Conservation (phyloP, 306 rosid genomes). For the Psophocarpus tetragonolobus region DNA sequence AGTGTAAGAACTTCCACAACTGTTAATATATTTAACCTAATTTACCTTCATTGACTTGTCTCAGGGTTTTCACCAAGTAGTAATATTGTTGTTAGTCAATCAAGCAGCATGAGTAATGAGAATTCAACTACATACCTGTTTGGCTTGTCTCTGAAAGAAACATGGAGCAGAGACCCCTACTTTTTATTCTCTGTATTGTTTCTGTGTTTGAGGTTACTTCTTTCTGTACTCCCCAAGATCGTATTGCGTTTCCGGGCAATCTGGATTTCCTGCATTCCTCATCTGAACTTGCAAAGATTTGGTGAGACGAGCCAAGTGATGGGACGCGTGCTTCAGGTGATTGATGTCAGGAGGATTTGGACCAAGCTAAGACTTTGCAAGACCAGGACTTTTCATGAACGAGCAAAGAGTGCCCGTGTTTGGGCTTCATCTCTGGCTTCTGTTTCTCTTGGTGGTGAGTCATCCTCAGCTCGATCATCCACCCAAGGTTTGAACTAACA, state of each 20-base stretch:
- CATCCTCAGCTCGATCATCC: conserved; percentile 51
- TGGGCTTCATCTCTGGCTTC: conserved; percentile 86
- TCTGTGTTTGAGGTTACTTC: conserved; percentile 56
- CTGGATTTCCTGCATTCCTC: conserved; percentile 59
- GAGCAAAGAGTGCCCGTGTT: conserved; percentile 67
- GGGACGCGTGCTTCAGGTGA: conserved; percentile 62
- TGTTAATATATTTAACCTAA: neutral
- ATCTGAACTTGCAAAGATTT: conserved; percentile 70
- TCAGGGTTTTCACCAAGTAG: conserved; percentile 59
- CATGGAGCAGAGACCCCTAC: conserved; percentile 55
- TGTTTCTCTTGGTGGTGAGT: conserved; percentile 72
- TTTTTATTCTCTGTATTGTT: conserved; percentile 57
- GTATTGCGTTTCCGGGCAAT: conserved; percentile 48
- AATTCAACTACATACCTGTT: conserved; percentile 30
- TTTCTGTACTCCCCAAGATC: conserved; percentile 47
- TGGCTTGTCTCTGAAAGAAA: conserved; percentile 44
- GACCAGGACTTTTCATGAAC: conserved; percentile 60
- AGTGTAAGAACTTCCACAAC: neutral
- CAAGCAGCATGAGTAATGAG: conserved; percentile 32
- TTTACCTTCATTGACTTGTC: conserved; percentile 4
- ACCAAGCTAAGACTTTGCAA: conserved; percentile 65
- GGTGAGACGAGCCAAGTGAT: conserved; percentile 75
- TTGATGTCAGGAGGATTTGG: conserved; percentile 79
- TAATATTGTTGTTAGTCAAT: conserved; percentile 32
- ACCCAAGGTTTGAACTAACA: conserved; percentile 43